A percentile compares a stretch with the other conserved stretches of the same genome.
phyloP scores from a whole-genome alignment of 352 stramenopile genomes.

The Blastocystis sp. region DNA sequence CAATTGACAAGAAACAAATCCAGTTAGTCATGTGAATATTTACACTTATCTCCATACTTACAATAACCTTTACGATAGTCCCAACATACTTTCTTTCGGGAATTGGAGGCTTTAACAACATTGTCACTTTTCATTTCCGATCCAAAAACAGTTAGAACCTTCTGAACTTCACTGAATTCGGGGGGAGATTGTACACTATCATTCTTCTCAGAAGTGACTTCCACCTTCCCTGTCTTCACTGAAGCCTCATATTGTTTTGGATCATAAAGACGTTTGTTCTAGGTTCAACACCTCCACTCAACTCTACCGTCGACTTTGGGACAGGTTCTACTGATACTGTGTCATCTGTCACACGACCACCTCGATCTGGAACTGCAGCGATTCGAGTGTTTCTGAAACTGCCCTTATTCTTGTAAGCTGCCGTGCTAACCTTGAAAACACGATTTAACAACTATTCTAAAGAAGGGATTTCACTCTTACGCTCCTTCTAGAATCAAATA shows the following conservation, averaged over 20 bases:
- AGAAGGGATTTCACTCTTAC: background rate
- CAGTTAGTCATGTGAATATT: background rate
- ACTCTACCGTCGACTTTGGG: too few relatives aligned
- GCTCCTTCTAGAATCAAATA: constrained; percentile 4
- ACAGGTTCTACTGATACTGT: background rate
- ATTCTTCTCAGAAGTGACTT: background rate
- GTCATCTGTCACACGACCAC: constrained; percentile 14
- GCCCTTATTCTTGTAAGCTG: constrained; percentile 2
- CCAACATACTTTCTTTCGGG: background rate
- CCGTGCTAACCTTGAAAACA: constrained; percentile 45
- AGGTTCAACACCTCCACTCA: background rate
- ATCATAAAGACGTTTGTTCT: background rate
- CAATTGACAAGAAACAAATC: constrained; percentile 49
- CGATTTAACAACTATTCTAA: constrained; percentile 21
- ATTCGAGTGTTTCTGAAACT: constrained; percentile 14
- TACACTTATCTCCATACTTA: background rate
- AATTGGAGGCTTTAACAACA: background rate
- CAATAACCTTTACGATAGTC: background rate
- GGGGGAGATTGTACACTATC: background rate
- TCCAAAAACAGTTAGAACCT: constrained; percentile 27
- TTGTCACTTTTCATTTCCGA: constrained; percentile 25
- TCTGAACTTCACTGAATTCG: constrained; percentile 39
- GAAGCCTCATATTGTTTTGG: background rate
- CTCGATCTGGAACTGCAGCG: constrained; percentile 7
- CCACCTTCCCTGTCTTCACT: background rate